Evolutionary conservation across 768 basidiomycete species (phyloP).

Genomic region (Boletus tylopilopsis): DNA sequence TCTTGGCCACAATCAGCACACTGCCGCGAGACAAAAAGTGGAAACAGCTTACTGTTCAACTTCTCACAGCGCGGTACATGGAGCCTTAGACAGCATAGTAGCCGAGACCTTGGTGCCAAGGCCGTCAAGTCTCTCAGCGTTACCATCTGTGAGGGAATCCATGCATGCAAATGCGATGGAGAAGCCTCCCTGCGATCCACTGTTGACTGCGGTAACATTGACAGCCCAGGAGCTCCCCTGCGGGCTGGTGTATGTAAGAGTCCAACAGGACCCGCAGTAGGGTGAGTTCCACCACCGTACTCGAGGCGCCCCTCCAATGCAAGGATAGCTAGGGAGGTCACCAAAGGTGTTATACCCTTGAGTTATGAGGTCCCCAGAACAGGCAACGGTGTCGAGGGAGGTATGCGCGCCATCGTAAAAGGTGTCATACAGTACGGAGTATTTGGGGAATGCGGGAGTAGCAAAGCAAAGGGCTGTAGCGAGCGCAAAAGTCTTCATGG

Average conservation of each 20-base stretch:
- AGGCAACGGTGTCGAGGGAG: slow-evolving; percentile 43
- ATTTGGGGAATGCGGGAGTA: slow-evolving; percentile 3
- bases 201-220: slow-evolving; percentile 51
- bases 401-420: slow-evolving; percentile 43
- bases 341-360: neutral
- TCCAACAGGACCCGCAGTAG: slow-evolving; percentile 60
- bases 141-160: slow-evolving; percentile 33
- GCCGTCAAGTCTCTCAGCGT: slow-evolving; percentile 29
- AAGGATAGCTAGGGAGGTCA: slow-evolving; percentile 17
- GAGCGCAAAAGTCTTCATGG: slow-evolving; percentile 8
- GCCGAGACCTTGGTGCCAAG: slow-evolving; percentile 17
- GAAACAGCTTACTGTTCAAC: too few relatives aligned
- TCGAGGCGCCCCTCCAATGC: slow-evolving; percentile 53
- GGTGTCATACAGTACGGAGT: slow-evolving; percentile 41
- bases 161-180: slow-evolving; percentile 33
- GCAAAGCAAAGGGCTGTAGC: slow-evolving; percentile 7
- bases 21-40: too few relatives aligned
- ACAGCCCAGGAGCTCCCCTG: slow-evolving; percentile 34
- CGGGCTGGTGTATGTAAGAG: slow-evolving; percentile 41
- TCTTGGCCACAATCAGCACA: too few relatives aligned
- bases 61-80: slow-evolving; percentile 8
- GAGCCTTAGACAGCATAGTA: slow-evolving; percentile 8
- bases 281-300: slow-evolving; percentile 49
- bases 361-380: slow-evolving; percentile 38
- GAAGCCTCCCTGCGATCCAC: slow-evolving; percentile 36